Base-by-base conservation (phyloP, 2,329 filamentous ascomycete genomes). In the Dendrostoma leiphaemia region DNA sequence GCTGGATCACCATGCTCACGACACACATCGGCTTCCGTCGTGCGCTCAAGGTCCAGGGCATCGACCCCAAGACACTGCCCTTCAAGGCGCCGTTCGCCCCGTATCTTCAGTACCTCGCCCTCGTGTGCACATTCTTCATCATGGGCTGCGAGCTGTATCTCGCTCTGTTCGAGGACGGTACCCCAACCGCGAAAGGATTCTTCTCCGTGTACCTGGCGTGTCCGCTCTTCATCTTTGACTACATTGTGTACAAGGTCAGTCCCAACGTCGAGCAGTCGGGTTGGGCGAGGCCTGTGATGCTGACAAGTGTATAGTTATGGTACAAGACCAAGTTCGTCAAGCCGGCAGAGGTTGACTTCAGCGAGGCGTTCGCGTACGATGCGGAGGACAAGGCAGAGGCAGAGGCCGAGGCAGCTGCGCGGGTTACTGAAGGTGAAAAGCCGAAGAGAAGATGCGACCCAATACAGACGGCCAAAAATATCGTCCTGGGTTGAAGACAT, bases 371-470 rank as follows among this genome's bases (percentile, higher is more conserved):
- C 5, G 59, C 61, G 19, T n/a, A 53, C 12, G 49, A 57, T 23
- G 61, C 63, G 46, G 59, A 60, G 19, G 51, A 59, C 21, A 26
- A 31, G 12, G 38, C 38, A 2, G 15, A 47, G 51, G 61, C 66
- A 24, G 54, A 69, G 34, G 74, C 34, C 7, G 51, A 53, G 21
- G 28, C 35, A 80, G 57, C 78, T 80, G 66, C 69, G 78, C 47
- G 80, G 81, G 0, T 56, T 84, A 9, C 79, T 71, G 17, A 41
- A 29, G 8, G 79, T 71, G 17, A 43, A 12, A 51, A 44, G 37
- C 28, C 38, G 19, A 31, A 35, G 8, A 48, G 43, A 28, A 53
- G 48, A 19, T 48, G 44, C 7, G 43, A 48, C 35, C 51, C 51
- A n/a, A 26, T 53, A 2, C 51, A 41, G 29, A 10, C 34, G 5